Evolutionary conservation across 2,329 filamentous ascomycete species (phyloP), one percentile per base, ranked within the genome.

Genomic region (Botrytis cinerea): DNA sequence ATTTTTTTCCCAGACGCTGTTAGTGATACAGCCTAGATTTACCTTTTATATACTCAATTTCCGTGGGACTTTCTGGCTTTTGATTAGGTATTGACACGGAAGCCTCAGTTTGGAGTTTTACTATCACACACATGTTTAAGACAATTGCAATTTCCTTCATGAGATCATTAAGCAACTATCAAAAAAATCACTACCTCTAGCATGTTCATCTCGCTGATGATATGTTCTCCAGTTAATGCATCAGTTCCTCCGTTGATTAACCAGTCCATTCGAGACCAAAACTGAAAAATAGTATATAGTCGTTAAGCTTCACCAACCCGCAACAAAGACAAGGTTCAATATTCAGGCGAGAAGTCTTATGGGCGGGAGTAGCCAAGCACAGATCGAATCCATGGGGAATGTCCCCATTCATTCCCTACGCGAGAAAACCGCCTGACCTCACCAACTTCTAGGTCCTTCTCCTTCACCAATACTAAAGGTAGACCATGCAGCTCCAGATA

Each of bases 401-500:
- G 8, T 46, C 62, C 62, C 62, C 62, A 66, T 66, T 66, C 62
- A 66, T 48, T 12, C 14, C 62, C 43, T 35, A n/a, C 28, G 22
- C 62, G 43, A 35, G 62, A 66, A 66, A 66, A 66, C 18, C 25
- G 43, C 25, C 22, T 66, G 4, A 66, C 28, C 20, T 35, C 62
- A 48, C 46, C 46, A 20, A 25, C 43, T 48, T 66, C 43, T 32
- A 66, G 62, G 12, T 38, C 43, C n/a, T 18, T 43, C 18, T 66
- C 62, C 43, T 46, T 43, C 20, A 48, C 62, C 43, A 66, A 28
- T 12, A 66, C 43, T 12, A 66, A 35, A 25, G 62, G 62, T 46
- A 66, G 32, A 22, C 62, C 62, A 48, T 66, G 62, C 0, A 66
- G 62, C n/a, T 66, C 62, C 10, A 66, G 20, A 28, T 66, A 66